phyloP scores from a whole-genome alignment of 2,329 filamentous ascomycete species.

The Alternaria brassicae region DNA sequence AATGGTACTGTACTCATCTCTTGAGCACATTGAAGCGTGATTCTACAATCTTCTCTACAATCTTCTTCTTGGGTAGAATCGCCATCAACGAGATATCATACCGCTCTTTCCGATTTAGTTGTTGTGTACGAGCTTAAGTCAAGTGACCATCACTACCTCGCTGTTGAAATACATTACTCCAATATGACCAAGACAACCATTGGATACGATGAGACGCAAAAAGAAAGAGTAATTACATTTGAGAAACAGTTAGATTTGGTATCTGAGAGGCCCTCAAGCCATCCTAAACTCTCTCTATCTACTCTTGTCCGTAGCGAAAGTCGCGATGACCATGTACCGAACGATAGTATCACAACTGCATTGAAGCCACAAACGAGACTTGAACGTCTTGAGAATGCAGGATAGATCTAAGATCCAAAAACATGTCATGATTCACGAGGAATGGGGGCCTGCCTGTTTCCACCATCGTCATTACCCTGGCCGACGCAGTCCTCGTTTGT shows the following conservation, averaged over 20 bases:
- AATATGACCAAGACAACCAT: too few species aligned
- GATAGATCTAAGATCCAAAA: background rate
- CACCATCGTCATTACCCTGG: background rate
- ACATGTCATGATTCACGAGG: background rate
- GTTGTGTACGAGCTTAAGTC: too few species aligned
- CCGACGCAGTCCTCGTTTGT: background rate
- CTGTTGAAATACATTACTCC: too few species aligned
- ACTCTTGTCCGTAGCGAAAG: background rate
- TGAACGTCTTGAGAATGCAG: rapidly evolving
- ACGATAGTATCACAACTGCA: background rate
- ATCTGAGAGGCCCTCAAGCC: too few species aligned
- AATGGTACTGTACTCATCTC: background rate
- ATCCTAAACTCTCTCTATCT: background rate
- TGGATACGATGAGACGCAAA: too few species aligned
- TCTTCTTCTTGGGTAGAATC: too few species aligned
- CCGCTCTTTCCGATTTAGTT: too few species aligned
- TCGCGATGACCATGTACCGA: background rate
- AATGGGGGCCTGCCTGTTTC: background rate
- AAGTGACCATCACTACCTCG: too few species aligned
- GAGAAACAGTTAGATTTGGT: too few species aligned
- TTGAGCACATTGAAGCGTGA: background rate
- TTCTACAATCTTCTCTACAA: background rate
- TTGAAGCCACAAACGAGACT: background rate
- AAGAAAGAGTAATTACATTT: too few species aligned
- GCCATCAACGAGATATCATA: too few species aligned